Conservation (phyloP, 768 basidiomycete species). For the Pleurotus salmoneostramineus region DNA sequence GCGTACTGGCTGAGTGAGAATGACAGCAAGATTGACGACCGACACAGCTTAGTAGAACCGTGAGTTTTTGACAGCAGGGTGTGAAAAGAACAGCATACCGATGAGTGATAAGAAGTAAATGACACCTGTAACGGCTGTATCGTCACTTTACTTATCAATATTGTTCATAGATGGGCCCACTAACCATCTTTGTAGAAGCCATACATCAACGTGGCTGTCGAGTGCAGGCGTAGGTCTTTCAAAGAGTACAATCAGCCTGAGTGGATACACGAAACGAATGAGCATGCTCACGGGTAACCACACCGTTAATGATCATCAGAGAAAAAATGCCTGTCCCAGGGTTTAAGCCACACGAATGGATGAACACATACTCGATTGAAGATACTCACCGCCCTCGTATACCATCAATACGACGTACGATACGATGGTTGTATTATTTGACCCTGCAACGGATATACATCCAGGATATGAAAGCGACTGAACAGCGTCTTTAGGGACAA, state of each 20-base stretch:
- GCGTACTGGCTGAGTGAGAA: slow-evolving; percentile 5
- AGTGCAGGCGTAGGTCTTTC: neutral
- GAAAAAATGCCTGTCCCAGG: neutral
- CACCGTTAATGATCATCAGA: slow-evolving; percentile 1
- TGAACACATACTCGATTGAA: too few species aligned
- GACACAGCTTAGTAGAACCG: neutral
- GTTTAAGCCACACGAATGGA: too few species aligned
- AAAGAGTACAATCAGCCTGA: neutral
- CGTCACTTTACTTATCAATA: neutral
- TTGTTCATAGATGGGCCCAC: neutral
- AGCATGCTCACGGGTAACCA: neutral
- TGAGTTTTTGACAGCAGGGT: neutral
- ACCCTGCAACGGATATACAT: neutral
- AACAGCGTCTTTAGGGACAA: neutral
- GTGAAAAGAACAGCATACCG: neutral
- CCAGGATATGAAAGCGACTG: neutral
- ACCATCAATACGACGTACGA: slow-evolving; percentile 1
- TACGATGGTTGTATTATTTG: neutral
- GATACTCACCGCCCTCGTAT: neutral
- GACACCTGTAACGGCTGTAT: neutral
- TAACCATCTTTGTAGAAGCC: slow-evolving; percentile 4
- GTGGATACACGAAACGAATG: too few species aligned
- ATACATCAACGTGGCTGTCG: neutral
- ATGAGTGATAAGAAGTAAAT: neutral
- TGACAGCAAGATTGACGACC: neutral